Base-by-base conservation (phyloP, 148 eudicot genomes). In the Gaultheria prostrata region DNA sequence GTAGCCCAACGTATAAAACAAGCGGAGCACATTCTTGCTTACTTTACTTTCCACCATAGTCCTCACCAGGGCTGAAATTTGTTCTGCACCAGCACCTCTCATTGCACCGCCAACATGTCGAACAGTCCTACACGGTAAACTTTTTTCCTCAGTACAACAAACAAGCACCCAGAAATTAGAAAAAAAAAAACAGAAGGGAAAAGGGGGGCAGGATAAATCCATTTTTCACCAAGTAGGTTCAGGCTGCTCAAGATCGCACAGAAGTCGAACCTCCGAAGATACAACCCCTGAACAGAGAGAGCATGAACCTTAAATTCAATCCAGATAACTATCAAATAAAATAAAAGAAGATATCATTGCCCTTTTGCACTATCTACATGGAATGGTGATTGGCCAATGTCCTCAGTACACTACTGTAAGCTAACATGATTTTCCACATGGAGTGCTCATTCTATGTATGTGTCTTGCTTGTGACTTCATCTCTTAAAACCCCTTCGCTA, bases 21-120 rank as follows among this genome's bases (percentile, higher is more conserved):
- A 85, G n/a, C 95, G 93, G 35, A 96, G 95, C 10, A 86, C 98
- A 84, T 96, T 94, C 86, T 94, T 94, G 93, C 93, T 93, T n/a
- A 87, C 90, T 92, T 92, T 96, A 87, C 97, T 94, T 88, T 96
- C 98, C 12, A 89, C 86, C 92, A 94, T 86, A 74, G 89, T 85
- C 89, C 98, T 90, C 80, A 94, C 98, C 50, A 94, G 86, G 83
- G 91, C 94, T 35, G 98, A 93, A 48, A 96, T 77, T 89, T 96
- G 98, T 5, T 96, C 98, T 11, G 98, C 98, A 72, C 97, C 98
- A 80, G 98, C 90, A 84, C 98, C 98, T 86, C 98, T 93, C 94
- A 96, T 94, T 61, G 98, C 91, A 83, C 97, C 94, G 70, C 98
- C 98, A 82, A 96, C 87, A 87, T 96, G 97, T 54, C 98, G 89